These are phyloP conservation scores for Apiospora hydei DNA, from an alignment of 2,329 filamentous ascomycete species.

Conservation along the genomic window DNA sequence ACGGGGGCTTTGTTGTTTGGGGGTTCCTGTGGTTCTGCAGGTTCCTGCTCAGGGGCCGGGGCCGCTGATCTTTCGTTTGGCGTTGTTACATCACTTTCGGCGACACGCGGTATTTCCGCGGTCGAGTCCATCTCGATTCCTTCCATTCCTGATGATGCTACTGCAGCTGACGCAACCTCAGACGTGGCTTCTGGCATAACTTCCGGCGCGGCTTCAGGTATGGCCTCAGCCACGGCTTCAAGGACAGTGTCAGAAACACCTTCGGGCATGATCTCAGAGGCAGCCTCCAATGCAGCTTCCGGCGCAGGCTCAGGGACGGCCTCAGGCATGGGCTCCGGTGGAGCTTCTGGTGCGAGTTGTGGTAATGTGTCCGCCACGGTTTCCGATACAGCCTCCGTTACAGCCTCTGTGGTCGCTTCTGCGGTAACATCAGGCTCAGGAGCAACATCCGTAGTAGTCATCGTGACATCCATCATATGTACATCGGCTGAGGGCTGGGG, in stretches of 20 bases:
- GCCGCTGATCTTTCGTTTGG: neutral
- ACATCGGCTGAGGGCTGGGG: neutral
- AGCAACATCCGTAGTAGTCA: neutral
- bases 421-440: conserved; percentile 1
- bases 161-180: neutral
- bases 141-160: neutral
- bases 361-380: neutral
- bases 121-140: neutral
- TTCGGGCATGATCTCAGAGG: neutral
- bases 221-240: neutral
- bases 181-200: neutral
- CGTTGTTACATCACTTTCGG: neutral
- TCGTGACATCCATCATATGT: neutral
- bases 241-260: neutral
- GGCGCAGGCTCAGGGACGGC: neutral
- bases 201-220: conserved; percentile 9
- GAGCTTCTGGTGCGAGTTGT: neutral
- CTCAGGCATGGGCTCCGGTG: neutral
- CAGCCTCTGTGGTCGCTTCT: neutral
- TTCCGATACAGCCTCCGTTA: neutral
- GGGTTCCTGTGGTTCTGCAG: neutral
- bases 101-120: neutral
- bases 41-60: neutral
- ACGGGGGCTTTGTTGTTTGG: neutral
- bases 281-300: conserved; percentile 1